phyloP scores from a whole-genome alignment of 306 rosid species.

The Lathyrus tuberosus region DNA sequence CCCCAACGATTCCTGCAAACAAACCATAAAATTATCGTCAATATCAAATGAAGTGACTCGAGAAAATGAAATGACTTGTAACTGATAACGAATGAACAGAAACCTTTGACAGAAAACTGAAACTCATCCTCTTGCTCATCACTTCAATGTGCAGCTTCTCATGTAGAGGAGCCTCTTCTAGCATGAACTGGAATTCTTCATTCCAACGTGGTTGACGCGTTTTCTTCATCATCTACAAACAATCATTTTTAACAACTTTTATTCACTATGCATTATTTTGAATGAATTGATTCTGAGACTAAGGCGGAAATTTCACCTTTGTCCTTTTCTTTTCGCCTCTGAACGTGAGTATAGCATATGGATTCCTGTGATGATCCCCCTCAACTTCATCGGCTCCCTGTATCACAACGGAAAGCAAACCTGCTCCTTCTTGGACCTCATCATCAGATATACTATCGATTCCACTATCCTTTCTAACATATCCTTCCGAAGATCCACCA shows the following conservation, averaged over 20 bases:
- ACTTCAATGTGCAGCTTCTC: conserved; percentile 84
- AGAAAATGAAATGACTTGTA: not conserved
- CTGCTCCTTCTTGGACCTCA: conserved; percentile 62
- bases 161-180: conserved; percentile 81
- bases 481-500: conserved; percentile 41
- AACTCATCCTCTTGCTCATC: conserved; percentile 59
- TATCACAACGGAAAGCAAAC: conserved; percentile 69
- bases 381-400: conserved; percentile 84
- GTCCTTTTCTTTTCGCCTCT: conserved; percentile 80
- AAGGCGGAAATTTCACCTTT: conserved; percentile 54
- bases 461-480: conserved; percentile 51
- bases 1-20: conserved; percentile 74
- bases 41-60: not conserved
- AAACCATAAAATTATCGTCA: not conserved
- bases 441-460: conserved; percentile 44
- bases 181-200: conserved; percentile 87
- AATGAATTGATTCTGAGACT: not conserved
- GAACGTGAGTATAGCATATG: conserved; percentile 67
- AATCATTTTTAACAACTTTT: too few relatives aligned
- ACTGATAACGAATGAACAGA: not conserved
- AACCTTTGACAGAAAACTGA: conserved; percentile 73
- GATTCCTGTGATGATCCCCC: conserved; percentile 81
- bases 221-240: conserved; percentile 62
- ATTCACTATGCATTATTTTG: not conserved
- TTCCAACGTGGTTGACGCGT: conserved; percentile 83